These are phyloP conservation scores for Apophysomyces trapeziformis DNA, from an alignment of 371 early-diverging fungal species.

Conservation along the genomic window DNA sequence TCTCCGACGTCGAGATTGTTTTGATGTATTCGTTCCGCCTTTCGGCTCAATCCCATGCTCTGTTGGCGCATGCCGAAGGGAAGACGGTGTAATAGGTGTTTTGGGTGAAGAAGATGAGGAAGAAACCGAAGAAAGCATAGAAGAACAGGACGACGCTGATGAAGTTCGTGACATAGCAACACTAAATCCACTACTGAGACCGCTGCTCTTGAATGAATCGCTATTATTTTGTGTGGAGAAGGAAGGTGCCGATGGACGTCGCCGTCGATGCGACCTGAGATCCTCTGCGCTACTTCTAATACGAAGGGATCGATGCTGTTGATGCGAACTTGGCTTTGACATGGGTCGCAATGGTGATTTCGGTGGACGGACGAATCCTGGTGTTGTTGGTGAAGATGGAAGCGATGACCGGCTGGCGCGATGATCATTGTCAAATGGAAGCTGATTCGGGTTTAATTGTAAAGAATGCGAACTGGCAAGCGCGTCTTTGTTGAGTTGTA, in stretches of 20 bases:
- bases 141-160: slow-evolving; percentile 1
- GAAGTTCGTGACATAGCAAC: slow-evolving; percentile 1
- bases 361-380: slow-evolving; percentile 30
- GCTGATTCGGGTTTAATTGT: background rate
- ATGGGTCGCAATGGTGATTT: slow-evolving; percentile 38
- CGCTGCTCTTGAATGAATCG: slow-evolving; percentile 16
- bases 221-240: slow-evolving; percentile 5
- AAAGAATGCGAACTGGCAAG: background rate
- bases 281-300: slow-evolving; percentile 14
- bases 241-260: slow-evolving; percentile 26
- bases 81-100: slow-evolving; percentile 7
- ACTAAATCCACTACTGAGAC: slow-evolving; percentile 16
- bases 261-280: background rate
- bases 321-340: slow-evolving; percentile 11
- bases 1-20: background rate
- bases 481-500: slow-evolving; percentile 1
- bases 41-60: background rate
- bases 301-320: slow-evolving; percentile 1
- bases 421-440: background rate
- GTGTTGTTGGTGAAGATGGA: slow-evolving; percentile 1
- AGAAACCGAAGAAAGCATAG: background rate
- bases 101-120: slow-evolving; percentile 2
- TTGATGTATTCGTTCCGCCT: background rate
- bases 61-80: background rate
- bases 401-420: background rate